A percentile compares a stretch with the other conserved stretches of the same genome.
Conservation (phyloP, 352 stramenopile species). For the Phytophthora cactorum region DNA sequence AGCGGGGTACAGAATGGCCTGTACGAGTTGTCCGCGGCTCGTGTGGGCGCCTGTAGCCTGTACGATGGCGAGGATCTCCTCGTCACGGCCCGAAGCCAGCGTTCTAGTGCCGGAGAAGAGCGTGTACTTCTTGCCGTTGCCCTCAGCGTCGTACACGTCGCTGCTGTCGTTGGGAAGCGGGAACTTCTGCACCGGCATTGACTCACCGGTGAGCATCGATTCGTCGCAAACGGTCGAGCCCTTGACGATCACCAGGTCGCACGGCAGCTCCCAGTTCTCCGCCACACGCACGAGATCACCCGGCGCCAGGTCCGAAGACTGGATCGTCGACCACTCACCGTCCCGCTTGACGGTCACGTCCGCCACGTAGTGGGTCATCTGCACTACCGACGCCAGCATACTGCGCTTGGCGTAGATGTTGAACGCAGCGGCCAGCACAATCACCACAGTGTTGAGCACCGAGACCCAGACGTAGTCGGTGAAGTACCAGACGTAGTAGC, state of each 20-base stretch:
- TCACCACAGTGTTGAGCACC: slow-evolving; percentile 66
- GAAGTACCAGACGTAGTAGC: slow-evolving; percentile 87
- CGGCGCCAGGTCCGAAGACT: slow-evolving; percentile 61
- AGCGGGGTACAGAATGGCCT: slow-evolving; percentile 86
- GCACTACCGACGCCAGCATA: slow-evolving; percentile 58
- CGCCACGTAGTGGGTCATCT: slow-evolving; percentile 71
- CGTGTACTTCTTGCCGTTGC: slow-evolving; percentile 84
- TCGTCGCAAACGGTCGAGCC: slow-evolving; percentile 76
- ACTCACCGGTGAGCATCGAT: slow-evolving; percentile 80
- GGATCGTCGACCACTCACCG: slow-evolving; percentile 50
- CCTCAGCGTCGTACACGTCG: slow-evolving; percentile 60
- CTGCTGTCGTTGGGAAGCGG: slow-evolving; percentile 54
- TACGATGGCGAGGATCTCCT: slow-evolving; percentile 81
- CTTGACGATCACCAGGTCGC: slow-evolving; percentile 75
- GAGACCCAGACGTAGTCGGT: slow-evolving; percentile 69
- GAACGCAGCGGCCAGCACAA: slow-evolving; percentile 52
- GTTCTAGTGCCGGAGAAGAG: slow-evolving; percentile 88
- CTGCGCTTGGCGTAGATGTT: slow-evolving; percentile 78
- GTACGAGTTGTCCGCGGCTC: slow-evolving; percentile 82
- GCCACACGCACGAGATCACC: slow-evolving; percentile 71
- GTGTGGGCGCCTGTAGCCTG: slow-evolving; percentile 86
- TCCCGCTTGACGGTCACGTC: slow-evolving; percentile 76
- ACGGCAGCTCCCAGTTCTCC: slow-evolving; percentile 77
- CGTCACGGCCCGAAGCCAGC: slow-evolving; percentile 65
- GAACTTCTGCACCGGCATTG: slow-evolving; percentile 90